Conservation (phyloP, 1,139 yeast genomes). For the Entelexis paramagnoliae region DNA sequence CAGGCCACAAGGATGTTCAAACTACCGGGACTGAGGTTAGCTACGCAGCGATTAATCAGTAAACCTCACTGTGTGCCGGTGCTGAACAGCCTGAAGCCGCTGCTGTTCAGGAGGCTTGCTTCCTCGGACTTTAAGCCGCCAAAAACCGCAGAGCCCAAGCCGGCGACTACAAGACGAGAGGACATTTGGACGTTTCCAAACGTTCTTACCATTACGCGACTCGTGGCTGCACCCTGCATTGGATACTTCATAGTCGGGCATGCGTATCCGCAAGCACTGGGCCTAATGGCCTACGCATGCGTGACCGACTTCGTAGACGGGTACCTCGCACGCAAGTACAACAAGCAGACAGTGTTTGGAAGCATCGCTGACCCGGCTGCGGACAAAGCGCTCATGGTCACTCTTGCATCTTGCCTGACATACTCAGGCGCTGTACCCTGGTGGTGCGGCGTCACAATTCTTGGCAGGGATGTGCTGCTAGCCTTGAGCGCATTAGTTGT, state of each 20-base stretch:
- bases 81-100: background rate
- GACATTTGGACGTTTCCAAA: slow-evolving; percentile 77
- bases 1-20: background rate
- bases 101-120: background rate
- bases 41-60: background rate
- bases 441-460: slow-evolving; percentile 58
- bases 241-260: slow-evolving; percentile 66
- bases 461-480: slow-evolving; percentile 75
- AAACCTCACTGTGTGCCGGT: background rate
- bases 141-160: background rate
- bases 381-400: slow-evolving; percentile 81
- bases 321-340: slow-evolving; percentile 68
- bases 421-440: slow-evolving; percentile 49
- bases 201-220: slow-evolving; percentile 65
- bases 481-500: slow-evolving; percentile 66
- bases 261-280: slow-evolving; percentile 52
- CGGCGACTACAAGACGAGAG: slow-evolving; percentile 31
- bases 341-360: slow-evolving; percentile 73
- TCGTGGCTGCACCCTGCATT: slow-evolving; percentile 68
- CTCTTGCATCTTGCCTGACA: slow-evolving; percentile 69
- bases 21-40: background rate
- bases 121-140: background rate
- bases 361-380: slow-evolving; percentile 93
- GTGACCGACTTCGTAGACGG: slow-evolving; percentile 90
- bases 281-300: slow-evolving; percentile 72